Percentiles rank a stretch among this genome's conserved stretches.
These are phyloP conservation scores for Neonectria hederae DNA, from an alignment of 2,329 filamentous ascomycete genomes.

Conservation along the genomic window DNA sequence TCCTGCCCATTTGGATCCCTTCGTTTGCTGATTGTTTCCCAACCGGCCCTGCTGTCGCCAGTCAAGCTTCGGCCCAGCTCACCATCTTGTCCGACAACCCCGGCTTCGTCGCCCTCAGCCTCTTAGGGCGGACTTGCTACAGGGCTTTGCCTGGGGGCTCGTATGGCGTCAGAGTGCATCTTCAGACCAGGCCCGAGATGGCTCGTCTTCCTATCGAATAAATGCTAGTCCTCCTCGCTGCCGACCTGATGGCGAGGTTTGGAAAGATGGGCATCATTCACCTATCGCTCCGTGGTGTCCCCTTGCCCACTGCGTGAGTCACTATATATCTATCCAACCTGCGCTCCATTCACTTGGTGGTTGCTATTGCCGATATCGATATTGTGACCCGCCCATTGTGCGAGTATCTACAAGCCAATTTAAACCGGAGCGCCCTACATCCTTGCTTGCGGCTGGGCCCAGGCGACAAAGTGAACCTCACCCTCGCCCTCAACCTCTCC, in stretches of 20 bases:
- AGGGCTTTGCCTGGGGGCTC: conserved; percentile 21
- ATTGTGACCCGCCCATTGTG: conserved; percentile 33
- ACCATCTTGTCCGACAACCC: conserved; percentile 13
- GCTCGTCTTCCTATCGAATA: conserved; percentile 36
- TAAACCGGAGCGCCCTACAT: conserved; percentile 29
- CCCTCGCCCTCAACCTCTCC: conserved; percentile 22
- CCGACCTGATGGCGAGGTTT: conserved; percentile 34
- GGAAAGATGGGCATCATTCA: conserved; percentile 40
- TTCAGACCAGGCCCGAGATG: conserved; percentile 28
- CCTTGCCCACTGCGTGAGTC: conserved; percentile 40
- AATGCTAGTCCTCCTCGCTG: conserved; percentile 28
- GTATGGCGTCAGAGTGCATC: conserved; percentile 41
- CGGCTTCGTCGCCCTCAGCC: background rate
- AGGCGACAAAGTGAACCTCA: conserved; percentile 32
- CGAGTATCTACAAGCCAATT: conserved; percentile 28
- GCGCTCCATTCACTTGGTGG: conserved; percentile 43
- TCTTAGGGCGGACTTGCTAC: conserved; percentile 9
- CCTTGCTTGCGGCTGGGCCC: conserved; percentile 40
- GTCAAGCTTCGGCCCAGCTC: conserved; percentile 17
- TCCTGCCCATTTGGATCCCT: conserved; percentile 32
- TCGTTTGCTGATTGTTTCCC: conserved; percentile 25
- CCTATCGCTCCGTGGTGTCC: conserved; percentile 40
- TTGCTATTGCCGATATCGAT: conserved; percentile 27
- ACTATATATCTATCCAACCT: conserved; percentile 37
- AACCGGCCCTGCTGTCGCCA: conserved; percentile 32